These are phyloP conservation scores for Hyaloscypha bicolor DNA, from an alignment of 495 filamentous ascomycete genomes.

Conservation along the genomic window DNA sequence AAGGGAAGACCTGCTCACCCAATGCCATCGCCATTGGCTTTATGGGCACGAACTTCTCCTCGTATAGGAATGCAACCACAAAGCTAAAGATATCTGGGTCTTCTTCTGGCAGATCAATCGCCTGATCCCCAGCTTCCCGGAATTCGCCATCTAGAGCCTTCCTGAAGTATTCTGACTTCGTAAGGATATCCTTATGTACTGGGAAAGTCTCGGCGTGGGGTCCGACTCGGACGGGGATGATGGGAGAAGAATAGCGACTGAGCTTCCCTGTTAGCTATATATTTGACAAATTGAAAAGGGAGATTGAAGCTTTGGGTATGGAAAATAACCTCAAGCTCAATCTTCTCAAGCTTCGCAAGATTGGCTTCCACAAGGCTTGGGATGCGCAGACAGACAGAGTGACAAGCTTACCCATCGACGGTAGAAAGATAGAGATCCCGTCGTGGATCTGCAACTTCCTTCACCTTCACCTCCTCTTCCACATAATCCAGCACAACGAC, in stretches of 20 bases:
- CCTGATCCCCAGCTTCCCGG: slow-evolving; percentile 42
- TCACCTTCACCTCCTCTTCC: slow-evolving; percentile 21
- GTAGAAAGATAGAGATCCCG: slow-evolving; percentile 49
- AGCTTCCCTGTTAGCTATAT: neutral
- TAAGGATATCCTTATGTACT: slow-evolving; percentile 45
- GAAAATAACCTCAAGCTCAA: neutral
- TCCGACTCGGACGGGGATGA: slow-evolving; percentile 47
- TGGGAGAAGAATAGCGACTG: slow-evolving; percentile 43
- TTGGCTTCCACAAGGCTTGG: neutral
- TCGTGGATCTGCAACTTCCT: slow-evolving; percentile 38
- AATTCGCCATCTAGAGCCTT: slow-evolving; percentile 47
- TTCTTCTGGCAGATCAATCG: slow-evolving; percentile 50
- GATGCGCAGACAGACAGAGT: neutral
- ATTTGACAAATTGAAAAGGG: neutral
- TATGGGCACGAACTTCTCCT: slow-evolving; percentile 48
- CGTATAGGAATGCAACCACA: slow-evolving; percentile 51
- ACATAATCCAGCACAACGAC: slow-evolving; percentile 37
- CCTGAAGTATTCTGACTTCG: slow-evolving; percentile 47
- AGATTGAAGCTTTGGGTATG: neutral
- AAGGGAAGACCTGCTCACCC: slow-evolving; percentile 26
- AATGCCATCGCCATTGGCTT: slow-evolving; percentile 41
- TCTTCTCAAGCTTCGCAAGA: neutral
- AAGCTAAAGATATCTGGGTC: slow-evolving; percentile 51
- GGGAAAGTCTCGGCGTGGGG: slow-evolving; percentile 44
- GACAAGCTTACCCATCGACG: slow-evolving; percentile 44